These are phyloP conservation scores for Yarrowia hollandica DNA, from an alignment of 805 yeast species.

Conservation along the genomic window DNA sequence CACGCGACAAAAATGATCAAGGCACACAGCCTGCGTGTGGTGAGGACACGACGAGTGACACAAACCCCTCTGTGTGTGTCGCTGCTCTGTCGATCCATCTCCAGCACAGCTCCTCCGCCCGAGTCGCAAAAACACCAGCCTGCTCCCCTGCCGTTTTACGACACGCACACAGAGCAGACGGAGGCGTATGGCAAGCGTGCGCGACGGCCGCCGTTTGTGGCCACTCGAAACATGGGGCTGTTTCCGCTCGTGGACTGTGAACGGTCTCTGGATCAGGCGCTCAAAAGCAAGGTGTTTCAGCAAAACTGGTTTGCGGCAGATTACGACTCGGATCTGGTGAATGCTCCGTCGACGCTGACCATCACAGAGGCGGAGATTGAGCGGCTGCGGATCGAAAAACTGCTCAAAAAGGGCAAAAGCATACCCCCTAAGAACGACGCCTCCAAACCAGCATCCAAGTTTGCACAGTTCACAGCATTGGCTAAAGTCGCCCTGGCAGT, in stretches of 20 bases:
- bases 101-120: background rate
- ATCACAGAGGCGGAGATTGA: conserved; percentile 20
- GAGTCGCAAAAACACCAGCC: background rate
- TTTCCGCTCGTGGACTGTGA: conserved; percentile 27
- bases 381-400: background rate
- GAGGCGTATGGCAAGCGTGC: conserved; percentile 22
- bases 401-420: background rate
- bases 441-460: background rate
- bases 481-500: conserved; percentile 33
- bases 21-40: too few relatives aligned
- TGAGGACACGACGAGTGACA: too few relatives aligned
- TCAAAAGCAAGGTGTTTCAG: conserved; percentile 28
- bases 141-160: conserved; percentile 7
- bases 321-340: conserved; percentile 18
- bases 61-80: background rate
- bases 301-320: conserved; percentile 27
- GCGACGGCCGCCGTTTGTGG: conserved; percentile 3
- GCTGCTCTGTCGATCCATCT: background rate
- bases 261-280: conserved; percentile 25
- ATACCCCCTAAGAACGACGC: background rate
- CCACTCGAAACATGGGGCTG: conserved; percentile 8
- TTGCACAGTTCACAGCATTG: background rate
- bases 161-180: conserved; percentile 14
- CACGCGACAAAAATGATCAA: too few relatives aligned
- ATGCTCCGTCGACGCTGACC: conserved; percentile 14